These are phyloP conservation scores for Glebionis coronaria DNA, from an alignment of 129 eudicot genomes.

Conservation along the genomic window DNA sequence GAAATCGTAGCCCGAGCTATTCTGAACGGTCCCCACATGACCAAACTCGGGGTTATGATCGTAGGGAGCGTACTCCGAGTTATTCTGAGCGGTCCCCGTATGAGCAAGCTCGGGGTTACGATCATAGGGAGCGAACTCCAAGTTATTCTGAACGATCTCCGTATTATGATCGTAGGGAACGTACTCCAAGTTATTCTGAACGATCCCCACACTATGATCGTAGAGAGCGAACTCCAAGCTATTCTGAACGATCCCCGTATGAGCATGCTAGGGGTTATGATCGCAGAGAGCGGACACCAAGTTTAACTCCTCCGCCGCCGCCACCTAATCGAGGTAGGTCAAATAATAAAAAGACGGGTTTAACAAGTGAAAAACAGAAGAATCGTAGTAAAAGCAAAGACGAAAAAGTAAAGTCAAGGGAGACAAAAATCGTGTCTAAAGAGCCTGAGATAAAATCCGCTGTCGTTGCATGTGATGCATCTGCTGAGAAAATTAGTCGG, in stretches of 20 bases:
- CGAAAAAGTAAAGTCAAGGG: conserved; percentile 41
- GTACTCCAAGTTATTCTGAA: conserved; percentile 58
- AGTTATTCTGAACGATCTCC: conserved; percentile 60
- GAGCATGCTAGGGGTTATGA: conserved; percentile 55
- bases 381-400: conserved; percentile 54
- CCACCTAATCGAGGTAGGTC: conserved; percentile 54
- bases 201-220: conserved; percentile 64
- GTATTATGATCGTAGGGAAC: conserved; percentile 54
- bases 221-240: conserved; percentile 54
- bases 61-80: conserved; percentile 52
- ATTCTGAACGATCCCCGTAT: conserved; percentile 66
- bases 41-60: conserved; percentile 47
- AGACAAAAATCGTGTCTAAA: conserved; percentile 36
- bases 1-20: conserved; percentile 63
- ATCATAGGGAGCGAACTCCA: conserved; percentile 61
- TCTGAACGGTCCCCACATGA: conserved; percentile 65
- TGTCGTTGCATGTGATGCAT: conserved; percentile 32
- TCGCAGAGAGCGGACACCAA: conserved; percentile 58
- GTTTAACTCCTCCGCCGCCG: conserved; percentile 54
- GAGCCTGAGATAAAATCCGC: conserved; percentile 43
- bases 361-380: conserved; percentile 48
- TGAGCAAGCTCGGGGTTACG: conserved; percentile 52
- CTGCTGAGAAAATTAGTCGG: conserved; percentile 27
- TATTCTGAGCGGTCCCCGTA: conserved; percentile 67
- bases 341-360: conserved; percentile 43